A percentile compares a stretch with the other conserved stretches of the same genome.
These are phyloP conservation scores for Solanum bukasovii DNA, from an alignment of 257 asterid species.

Conservation along the genomic window DNA sequence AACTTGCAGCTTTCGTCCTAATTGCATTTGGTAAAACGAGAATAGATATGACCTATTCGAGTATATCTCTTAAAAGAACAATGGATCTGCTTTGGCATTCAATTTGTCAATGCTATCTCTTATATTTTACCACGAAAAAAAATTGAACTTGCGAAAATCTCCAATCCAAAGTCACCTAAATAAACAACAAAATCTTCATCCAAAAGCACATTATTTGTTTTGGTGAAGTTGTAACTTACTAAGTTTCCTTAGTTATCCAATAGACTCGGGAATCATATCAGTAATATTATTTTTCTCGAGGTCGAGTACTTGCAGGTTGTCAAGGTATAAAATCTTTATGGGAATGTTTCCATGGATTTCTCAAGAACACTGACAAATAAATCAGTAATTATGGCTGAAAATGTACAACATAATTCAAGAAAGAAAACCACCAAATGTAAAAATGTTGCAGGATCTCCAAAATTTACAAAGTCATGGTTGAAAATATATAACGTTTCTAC, in stretches of 20 bases:
- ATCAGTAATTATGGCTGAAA: neutral
- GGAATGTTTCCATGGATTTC: constrained; percentile 5
- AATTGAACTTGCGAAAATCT: neutral
- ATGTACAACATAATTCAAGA: neutral
- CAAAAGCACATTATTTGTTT: constrained; percentile 18
- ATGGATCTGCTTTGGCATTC: no score
- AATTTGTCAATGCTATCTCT: no score
- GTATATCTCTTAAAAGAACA: no score
- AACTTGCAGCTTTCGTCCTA: no score
- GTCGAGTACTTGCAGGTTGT: neutral
- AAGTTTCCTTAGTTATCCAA: constrained; percentile 3
- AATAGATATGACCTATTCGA: no score
- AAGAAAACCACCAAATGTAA: neutral
- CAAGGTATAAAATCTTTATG: neutral
- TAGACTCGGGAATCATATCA: neutral
- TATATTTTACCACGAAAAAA: no score
- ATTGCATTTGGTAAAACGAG: no score
- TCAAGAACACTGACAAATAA: neutral
- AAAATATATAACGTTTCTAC: no score
- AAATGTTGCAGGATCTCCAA: neutral
- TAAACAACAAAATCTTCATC: constrained; percentile 15
- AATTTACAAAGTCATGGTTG: neutral
- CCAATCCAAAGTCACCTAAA: constrained; percentile 17
- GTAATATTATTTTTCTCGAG: neutral
- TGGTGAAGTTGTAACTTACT: neutral